Evolutionary conservation across 2,329 filamentous ascomycete species (phyloP), one percentile per base, ranked within the genome.

Genomic region (Fusarium sp.): DNA sequence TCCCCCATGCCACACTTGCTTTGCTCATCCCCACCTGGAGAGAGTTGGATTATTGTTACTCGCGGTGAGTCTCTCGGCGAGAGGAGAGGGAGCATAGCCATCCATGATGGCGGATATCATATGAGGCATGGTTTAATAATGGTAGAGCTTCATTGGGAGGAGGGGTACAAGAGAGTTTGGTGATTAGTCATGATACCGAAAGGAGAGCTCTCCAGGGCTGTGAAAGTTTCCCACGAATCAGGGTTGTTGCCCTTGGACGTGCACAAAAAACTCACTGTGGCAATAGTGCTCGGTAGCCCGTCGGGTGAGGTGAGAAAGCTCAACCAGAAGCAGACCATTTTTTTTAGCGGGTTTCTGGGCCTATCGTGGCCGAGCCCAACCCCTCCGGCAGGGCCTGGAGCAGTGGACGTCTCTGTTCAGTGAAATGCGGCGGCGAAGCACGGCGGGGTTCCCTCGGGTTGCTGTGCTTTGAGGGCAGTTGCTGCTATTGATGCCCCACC

Each of bases 161-260:
- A 71, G 71, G 71, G 68, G 67, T 45, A 70, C 20, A 22, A n/a
- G 14, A 37, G 27, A 38, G 57, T 70, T 64, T 33, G 54, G 43
- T 47, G 66, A 65, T 73, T 67, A 69, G 69, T 72, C 68, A 72
- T 50, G 43, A 32, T 27, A 22, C 27, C 8, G 33, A 37, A 47
- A 47, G 27, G 22, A 47, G 43, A 47, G 43, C 22, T 47, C 43
- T 32, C 43, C 43, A 9, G 43, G 22, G 22, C 22, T 47, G 43
- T 47, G 43, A 47, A 47, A 17, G 43, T 52, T 52, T 30, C 47
- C 71, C 60, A 60, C 71, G 71, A 73, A 71, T 74, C 69, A 78
- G 76, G 76, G 76, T 77, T 78, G 76, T 60, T 78, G 75, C 76
- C 76, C 76, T 76, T 70, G 47, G 47, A 75, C 59, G 74, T 77